A percentile compares a stretch with the other conserved stretches of the same genome.
Conservation (phyloP, 1,284 basidiomycete species). For the Volvariella volvacea region DNA sequence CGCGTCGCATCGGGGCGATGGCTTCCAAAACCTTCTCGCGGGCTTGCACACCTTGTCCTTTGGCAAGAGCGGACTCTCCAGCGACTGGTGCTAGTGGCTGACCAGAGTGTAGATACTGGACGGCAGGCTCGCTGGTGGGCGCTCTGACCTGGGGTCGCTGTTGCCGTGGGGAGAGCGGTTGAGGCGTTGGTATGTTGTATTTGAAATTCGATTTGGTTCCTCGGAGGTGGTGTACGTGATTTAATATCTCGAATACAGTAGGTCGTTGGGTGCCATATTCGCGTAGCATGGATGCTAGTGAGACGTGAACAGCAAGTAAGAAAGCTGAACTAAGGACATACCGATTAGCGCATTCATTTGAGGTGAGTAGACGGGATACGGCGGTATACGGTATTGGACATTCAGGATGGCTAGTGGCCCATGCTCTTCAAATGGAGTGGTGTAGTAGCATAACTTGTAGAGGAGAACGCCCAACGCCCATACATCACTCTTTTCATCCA, state of each 20-base stretch:
- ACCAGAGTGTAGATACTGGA: slow-evolving; percentile 11
- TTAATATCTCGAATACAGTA: slow-evolving; percentile 74
- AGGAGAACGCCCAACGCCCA: slow-evolving; percentile 95
- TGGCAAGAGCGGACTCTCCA: slow-evolving; percentile 8
- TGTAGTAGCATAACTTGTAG: slow-evolving; percentile 97
- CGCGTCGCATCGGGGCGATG: slow-evolving; percentile 72
- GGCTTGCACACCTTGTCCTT: slow-evolving; percentile 53
- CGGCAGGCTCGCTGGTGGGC: slow-evolving; percentile 16
- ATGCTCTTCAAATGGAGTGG: slow-evolving; percentile 97
- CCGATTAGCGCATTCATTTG: slow-evolving; percentile 86
- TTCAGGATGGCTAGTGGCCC: slow-evolving; percentile 95
- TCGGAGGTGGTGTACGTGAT: slow-evolving; percentile 72
- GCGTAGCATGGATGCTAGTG: slow-evolving; percentile 76
- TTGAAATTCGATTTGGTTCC: slow-evolving; percentile 77
- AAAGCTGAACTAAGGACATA: slow-evolving; percentile 23
- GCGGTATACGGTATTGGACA: slow-evolving; percentile 91
- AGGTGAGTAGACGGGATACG: slow-evolving; percentile 88
- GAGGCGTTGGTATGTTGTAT: slow-evolving; percentile 51
- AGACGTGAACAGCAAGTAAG: slow-evolving; percentile 1
- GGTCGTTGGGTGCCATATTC: slow-evolving; percentile 83
- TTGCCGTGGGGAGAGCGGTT: slow-evolving; percentile 37
- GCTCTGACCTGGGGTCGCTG: slow-evolving; percentile 20
- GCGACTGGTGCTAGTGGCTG: slow-evolving; percentile 15
- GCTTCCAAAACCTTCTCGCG: slow-evolving; percentile 71
- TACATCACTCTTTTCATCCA: slow-evolving; percentile 93